Evolutionary conservation across 306 rosid species (phyloP), one percentile per base, ranked within the genome.

Genomic region (Begonia masoniana): DNA sequence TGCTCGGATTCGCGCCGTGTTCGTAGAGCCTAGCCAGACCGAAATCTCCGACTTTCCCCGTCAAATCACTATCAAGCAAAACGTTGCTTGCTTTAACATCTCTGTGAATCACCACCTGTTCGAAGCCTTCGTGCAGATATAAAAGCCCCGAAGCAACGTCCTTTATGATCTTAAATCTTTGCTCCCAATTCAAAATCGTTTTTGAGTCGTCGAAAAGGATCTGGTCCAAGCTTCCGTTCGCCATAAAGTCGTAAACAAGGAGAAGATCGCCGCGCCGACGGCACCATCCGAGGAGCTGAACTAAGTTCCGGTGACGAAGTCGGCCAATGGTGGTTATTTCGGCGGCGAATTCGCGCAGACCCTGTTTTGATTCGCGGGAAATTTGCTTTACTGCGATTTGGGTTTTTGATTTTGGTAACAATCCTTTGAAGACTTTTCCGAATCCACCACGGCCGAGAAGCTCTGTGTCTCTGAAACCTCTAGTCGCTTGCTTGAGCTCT

Each of bases 1-100:
- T 87, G 54, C 81, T 71, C 11, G 85, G 83, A 46, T 81, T 69
- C 12, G 83, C 68, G 1, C 91, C 96, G 58, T 83, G 96, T 41
- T 87, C 96, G n/a, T 83, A 83, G 10, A 87, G 58, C 43, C 78
- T 73, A 15, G 96, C 96, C 8, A 83, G 64, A 0, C 96, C 96
- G 47, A 87, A 87, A 58, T 87, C 96, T 1, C 96, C 91, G 0
- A 87, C 54, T 47, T 66, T 82, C 23, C 94, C 96, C 47, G 81
- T 83, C 35, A 87, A 56, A 52, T 87, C 96, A 14, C 51, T 36
- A 66, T 87, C 96, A 3, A 87, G 67, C 50, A 87, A 41, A 56
- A 87, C 94, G 41, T 87, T 87, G 54, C 96, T 83, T 5, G 96
- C 91, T 55, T 87, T 87, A 50, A 87, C 82, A 47, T 87, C 96